Evolutionary conservation across 2,329 filamentous ascomycete species (phyloP), one percentile per base, ranked within the genome.

Genomic region (Fusarium cicatricum): DNA sequence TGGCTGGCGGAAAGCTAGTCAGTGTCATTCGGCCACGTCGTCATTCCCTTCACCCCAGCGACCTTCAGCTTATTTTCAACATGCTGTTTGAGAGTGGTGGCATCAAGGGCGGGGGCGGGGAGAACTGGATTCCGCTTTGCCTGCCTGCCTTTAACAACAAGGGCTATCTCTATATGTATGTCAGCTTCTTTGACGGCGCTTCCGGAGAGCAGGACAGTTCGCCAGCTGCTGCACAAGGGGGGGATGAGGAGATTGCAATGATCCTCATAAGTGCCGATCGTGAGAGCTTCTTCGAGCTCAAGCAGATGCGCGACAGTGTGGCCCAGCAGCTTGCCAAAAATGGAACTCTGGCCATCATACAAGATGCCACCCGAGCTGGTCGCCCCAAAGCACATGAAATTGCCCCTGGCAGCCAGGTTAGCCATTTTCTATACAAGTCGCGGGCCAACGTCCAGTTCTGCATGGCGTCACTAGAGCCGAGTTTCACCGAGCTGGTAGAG

Each of bases 91-190:
- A 96, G 77, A 95, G 94, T 2, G 91, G 92, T 42, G 90, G 91
- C 37, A 90, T 99, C 71, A 94, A 95, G 72, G 90, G 92, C 16
- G 93, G 91, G 6, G 92, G 83, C 33, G 95, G 94, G 26, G 95
- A 99, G 75, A 97, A 94, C 68, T 99, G 95, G 95, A 94, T 98
- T 41, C 95, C 95, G 0, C 82, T 99, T 7, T 99, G 95, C 69
- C 83, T 99, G 3, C 96, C 95, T 1, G 94, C 93, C 5, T 99
- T 99, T 78, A 99, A 99, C 77, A 98, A 92, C 73, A 90, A 88
- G 45, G 96, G 95, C 21, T 99, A 96, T 71, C 82, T 99, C 2
- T 97, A 99, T 78, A 98, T 99, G 92, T 99, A 98, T 71, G 95
- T 99, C 71, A 97, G 91, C 79, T 99, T 98, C 73, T 85, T 99